Percentiles rank a stretch among this genome's conserved stretches.
phyloP scores from a whole-genome alignment of 148 eudicot species.

The Chenopodium berlandieri region DNA sequence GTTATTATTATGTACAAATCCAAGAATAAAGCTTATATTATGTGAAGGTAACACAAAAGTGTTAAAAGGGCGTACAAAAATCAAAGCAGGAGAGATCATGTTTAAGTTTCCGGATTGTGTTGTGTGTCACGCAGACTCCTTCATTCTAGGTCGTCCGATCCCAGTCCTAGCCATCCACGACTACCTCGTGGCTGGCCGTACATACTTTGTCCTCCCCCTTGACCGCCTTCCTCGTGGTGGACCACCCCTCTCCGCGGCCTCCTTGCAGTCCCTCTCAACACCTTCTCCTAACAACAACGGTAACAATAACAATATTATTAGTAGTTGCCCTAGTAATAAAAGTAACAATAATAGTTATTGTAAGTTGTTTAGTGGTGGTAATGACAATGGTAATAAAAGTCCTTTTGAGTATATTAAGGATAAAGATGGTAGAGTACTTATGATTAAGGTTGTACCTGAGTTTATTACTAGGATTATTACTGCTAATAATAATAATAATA shows the following conservation, averaged over 20 bases:
- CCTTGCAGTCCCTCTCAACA: slow-evolving; percentile 37
- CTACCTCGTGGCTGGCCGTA: slow-evolving; percentile 45
- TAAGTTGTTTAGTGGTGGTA: slow-evolving; percentile 19
- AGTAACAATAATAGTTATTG: background rate
- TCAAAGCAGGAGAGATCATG: slow-evolving; percentile 80
- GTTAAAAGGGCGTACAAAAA: slow-evolving; percentile 29
- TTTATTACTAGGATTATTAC: slow-evolving; percentile 48
- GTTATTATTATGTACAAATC: background rate
- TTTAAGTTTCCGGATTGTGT: slow-evolving; percentile 80
- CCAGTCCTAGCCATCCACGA: slow-evolving; percentile 61
- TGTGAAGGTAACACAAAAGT: slow-evolving; percentile 61
- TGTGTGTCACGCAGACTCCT: slow-evolving; percentile 76
- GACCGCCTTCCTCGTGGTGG: slow-evolving; percentile 45
- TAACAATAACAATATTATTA: background rate
- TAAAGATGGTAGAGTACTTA: slow-evolving; percentile 48
- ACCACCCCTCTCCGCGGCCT: slow-evolving; percentile 47
- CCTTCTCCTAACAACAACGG: slow-evolving; percentile 10
- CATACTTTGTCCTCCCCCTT: slow-evolving; percentile 75
- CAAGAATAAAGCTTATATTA: slow-evolving; percentile 41
- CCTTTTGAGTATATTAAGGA: slow-evolving; percentile 74
- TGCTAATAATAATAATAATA: background rate
- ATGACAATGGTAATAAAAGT: slow-evolving; percentile 28
- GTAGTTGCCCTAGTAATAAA: slow-evolving; percentile 11
- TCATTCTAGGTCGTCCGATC: slow-evolving; percentile 68
- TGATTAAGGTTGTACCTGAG: slow-evolving; percentile 69